phyloP scores from a whole-genome alignment of 495 filamentous ascomycete species.

The Zalerion maritima region DNA sequence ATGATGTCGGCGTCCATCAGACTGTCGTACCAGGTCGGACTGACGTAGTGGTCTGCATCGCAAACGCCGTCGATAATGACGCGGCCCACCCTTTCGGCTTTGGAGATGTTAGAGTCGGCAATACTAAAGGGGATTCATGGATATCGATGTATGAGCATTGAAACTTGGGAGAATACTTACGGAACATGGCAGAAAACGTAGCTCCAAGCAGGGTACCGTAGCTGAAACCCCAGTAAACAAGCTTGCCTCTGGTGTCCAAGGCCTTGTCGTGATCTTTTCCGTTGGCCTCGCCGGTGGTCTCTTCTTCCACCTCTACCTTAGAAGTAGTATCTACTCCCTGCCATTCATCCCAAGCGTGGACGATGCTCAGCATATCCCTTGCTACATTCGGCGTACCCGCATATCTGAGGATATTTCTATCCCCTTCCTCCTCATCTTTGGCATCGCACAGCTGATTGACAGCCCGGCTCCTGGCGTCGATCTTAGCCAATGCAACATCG shows the following conservation, averaged over 20 bases:
- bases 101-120: background rate
- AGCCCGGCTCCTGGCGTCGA: conserved; percentile 14
- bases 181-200: conserved; percentile 32
- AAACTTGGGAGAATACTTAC: conserved; percentile 13
- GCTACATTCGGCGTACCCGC: conserved; percentile 15
- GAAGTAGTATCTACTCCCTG: conserved; percentile 7
- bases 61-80: conserved; percentile 27
- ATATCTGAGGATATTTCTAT: conserved; percentile 18
- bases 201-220: conserved; percentile 45
- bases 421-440: conserved; percentile 14
- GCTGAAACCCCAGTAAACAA: conserved; percentile 47
- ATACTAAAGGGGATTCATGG: no score
- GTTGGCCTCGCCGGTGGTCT: no score
- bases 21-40: conserved; percentile 17
- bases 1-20: conserved; percentile 27
- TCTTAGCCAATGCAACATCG: conserved; percentile 15
- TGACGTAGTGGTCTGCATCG: conserved; percentile 22
- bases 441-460: conserved; percentile 21
- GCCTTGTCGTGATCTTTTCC: no score
- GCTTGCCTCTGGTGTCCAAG: conserved; percentile 22
- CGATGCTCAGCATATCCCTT: conserved; percentile 18
- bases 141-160: no score
- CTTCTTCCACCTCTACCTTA: no score
- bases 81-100: conserved; percentile 27
- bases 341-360: conserved; percentile 22